These are phyloP conservation scores for Cardamine resedifolia DNA, from an alignment of 345 rosid genomes.

Conservation along the genomic window DNA sequence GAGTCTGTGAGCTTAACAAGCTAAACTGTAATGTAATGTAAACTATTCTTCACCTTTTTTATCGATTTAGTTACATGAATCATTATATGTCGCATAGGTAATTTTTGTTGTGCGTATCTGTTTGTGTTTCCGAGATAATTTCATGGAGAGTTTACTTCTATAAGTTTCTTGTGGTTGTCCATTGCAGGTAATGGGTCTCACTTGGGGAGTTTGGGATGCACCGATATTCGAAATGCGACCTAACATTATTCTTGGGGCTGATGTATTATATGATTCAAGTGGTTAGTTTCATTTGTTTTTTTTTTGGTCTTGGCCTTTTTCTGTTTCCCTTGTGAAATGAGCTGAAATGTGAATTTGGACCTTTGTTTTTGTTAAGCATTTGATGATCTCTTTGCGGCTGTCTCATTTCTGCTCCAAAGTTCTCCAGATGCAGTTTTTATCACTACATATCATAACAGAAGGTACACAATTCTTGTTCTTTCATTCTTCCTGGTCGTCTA, in stretches of 20 bases:
- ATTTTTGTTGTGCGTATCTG: not conserved
- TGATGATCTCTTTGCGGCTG: slow-evolving; percentile 82
- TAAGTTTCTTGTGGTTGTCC: slow-evolving; percentile 4
- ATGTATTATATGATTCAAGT: slow-evolving; percentile 73
- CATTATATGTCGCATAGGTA: not conserved
- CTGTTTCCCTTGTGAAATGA: not conserved
- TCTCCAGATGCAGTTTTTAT: slow-evolving; percentile 74
- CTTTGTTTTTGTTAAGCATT: slow-evolving; percentile 53
- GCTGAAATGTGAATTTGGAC: slow-evolving; percentile 10
- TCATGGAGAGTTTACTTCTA: not conserved
- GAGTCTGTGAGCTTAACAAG: slow-evolving; percentile 58
- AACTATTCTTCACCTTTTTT: not conserved
- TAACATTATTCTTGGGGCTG: slow-evolving; percentile 79
- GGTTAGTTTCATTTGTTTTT: slow-evolving; percentile 45
- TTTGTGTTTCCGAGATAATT: not conserved
- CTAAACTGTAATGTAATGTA: slow-evolving; percentile 58
- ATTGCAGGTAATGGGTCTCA: slow-evolving; percentile 63
- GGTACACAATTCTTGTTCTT: slow-evolving; percentile 44
- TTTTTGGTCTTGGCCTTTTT: not conserved
- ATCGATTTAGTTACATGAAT: not conserved
- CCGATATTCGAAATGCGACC: slow-evolving; percentile 57
- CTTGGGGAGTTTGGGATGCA: slow-evolving; percentile 89
- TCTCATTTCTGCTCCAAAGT: slow-evolving; percentile 69
- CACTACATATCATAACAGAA: slow-evolving; percentile 87
- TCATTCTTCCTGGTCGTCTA: not conserved